These are phyloP conservation scores for Ophiostoma sp. DNA, from an alignment of 2,329 filamentous ascomycete genomes.

Conservation along the genomic window DNA sequence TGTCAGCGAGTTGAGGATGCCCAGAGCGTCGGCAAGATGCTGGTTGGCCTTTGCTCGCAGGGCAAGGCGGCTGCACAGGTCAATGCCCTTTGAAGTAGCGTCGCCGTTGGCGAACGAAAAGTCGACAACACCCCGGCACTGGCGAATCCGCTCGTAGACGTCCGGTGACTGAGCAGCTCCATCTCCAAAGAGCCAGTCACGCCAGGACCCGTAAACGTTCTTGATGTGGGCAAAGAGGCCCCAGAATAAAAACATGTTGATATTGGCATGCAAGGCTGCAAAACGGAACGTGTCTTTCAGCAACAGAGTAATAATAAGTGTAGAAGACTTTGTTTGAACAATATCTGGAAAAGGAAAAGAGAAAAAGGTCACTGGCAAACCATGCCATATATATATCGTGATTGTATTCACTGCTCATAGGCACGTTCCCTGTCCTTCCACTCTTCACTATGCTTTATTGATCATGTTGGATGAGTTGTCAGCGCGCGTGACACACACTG, in stretches of 20 bases:
- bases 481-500: too few relatives aligned
- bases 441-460: too few relatives aligned
- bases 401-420: too few relatives aligned
- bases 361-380: too few relatives aligned
- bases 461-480: too few relatives aligned
- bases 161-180: neutral
- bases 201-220: neutral
- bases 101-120: neutral
- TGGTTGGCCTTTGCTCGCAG: neutral
- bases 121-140: neutral
- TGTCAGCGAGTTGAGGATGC: neutral
- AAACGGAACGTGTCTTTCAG: too few relatives aligned
- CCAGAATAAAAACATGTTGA: neutral
- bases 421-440: too few relatives aligned
- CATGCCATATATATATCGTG: too few relatives aligned
- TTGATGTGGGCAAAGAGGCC: neutral
- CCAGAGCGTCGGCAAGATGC: neutral
- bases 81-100: neutral
- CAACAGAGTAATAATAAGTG: too few relatives aligned
- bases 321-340: too few relatives aligned
- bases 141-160: neutral
- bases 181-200: neutral
- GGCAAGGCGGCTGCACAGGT: neutral
- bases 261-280: too few relatives aligned
- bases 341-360: too few relatives aligned